Percentiles rank a stretch among this genome's conserved stretches.
These are phyloP conservation scores for Lichenothelia convexa DNA, from an alignment of 495 filamentous ascomycete species.

Conservation along the genomic window DNA sequence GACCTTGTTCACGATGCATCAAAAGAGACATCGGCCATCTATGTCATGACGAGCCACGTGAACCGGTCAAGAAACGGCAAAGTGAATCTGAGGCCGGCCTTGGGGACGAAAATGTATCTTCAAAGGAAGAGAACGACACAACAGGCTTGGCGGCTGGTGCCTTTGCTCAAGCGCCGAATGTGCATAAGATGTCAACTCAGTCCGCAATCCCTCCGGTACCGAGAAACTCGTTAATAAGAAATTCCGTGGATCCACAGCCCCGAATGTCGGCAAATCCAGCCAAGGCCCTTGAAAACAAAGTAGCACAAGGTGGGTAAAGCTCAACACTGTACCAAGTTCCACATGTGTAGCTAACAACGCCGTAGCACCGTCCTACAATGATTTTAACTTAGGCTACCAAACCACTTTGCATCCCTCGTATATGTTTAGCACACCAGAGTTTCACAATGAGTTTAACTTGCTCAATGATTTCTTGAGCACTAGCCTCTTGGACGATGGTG, in stretches of 20 bases:
- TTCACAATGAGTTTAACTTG: conserved; percentile 87
- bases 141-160: conserved; percentile 9
- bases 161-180: conserved; percentile 8
- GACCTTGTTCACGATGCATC: conserved; percentile 93
- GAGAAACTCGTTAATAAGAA: no score
- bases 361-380: conserved; percentile 44
- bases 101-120: conserved; percentile 29
- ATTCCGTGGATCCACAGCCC: conserved; percentile 22
- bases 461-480: conserved; percentile 90
- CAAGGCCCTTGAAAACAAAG: conserved; percentile 25
- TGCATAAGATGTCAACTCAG: no score
- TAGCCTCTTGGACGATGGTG: conserved; percentile 65
- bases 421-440: conserved; percentile 88
- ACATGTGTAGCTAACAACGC: conserved; percentile 8
- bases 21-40: conserved; percentile 98
- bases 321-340: no score
- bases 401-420: conserved; percentile 80
- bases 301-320: conserved; percentile 56
- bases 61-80: conserved; percentile 55
- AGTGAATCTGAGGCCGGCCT: conserved; percentile 43
- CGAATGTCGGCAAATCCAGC: conserved; percentile 25
- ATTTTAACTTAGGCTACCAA: conserved; percentile 51
- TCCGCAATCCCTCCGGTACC: no score
- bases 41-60: conserved; percentile 93
- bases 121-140: conserved; percentile 7